A percentile compares a stretch with the other conserved stretches of the same genome.
Evolutionary conservation across 192 early-diverging fungal species (phyloP).

Genomic region (Powellomyces hirtus): DNA sequence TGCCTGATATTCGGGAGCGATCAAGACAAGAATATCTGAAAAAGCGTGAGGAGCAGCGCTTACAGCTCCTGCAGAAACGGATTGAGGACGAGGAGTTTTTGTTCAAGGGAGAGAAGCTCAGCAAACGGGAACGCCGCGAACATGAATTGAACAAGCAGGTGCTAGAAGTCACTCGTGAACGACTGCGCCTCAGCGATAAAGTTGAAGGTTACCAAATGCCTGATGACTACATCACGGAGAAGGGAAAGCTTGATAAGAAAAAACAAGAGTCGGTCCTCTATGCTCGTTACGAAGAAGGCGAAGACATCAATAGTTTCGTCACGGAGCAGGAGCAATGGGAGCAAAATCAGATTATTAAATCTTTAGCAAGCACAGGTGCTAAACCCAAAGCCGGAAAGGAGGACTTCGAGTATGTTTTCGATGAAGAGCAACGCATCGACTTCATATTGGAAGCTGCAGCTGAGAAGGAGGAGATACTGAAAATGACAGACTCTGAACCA

Average conservation of each 20-base stretch:
- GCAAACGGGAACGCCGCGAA: constrained; percentile 71
- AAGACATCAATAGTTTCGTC: constrained; percentile 60
- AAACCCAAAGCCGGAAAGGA: constrained; percentile 33
- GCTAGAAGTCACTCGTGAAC: constrained; percentile 79
- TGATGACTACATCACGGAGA: constrained; percentile 94
- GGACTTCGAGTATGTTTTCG: constrained; percentile 90
- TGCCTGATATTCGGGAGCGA: constrained; percentile 78
- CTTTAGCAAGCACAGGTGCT: constrained; percentile 49
- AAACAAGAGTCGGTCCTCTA: constrained; percentile 88
- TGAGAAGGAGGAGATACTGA: constrained; percentile 30
- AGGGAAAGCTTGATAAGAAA: constrained; percentile 95
- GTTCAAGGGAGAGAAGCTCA: constrained; percentile 72
- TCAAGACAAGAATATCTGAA: constrained; percentile 90
- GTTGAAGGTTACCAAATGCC: constrained; percentile 74
- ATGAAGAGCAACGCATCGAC: constrained; percentile 81
- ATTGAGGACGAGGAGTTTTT: constrained; percentile 86
- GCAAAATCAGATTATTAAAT: constrained; percentile 48
- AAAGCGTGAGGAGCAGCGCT: constrained; percentile 77
- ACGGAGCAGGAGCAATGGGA: constrained; percentile 96
- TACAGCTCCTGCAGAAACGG: constrained; percentile 72
- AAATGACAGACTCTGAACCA: constrained; percentile 12
- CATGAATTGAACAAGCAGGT: constrained; percentile 83
- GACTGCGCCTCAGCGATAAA: constrained; percentile 73
- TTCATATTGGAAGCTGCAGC: constrained; percentile 76
- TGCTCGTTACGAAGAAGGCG: constrained; percentile 81